Conservation (phyloP, 331 rosid species). For the Cydonia oblonga region DNA sequence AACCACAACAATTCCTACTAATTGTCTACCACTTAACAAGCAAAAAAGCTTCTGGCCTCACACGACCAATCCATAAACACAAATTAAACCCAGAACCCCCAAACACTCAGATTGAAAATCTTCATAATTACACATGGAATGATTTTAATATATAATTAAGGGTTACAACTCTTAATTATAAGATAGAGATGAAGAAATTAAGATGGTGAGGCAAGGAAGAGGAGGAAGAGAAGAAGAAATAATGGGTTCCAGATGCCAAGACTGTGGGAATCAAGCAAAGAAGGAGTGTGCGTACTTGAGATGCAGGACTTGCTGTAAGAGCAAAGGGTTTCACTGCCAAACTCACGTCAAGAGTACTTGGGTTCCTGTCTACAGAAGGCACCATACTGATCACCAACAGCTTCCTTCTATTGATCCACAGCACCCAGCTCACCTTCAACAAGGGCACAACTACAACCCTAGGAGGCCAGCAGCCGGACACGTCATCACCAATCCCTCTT, state of each 20-base stretch:
- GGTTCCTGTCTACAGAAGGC: conserved; percentile 40
- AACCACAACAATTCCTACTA: not conserved
- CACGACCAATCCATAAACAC: not conserved
- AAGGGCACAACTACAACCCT: conserved; percentile 7
- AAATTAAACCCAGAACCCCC: not conserved
- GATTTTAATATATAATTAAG: not conserved
- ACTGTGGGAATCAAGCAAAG: conserved; percentile 78
- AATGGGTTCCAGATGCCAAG: conserved; percentile 37
- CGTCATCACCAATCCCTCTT: not conserved
- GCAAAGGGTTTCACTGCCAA: conserved; percentile 50
- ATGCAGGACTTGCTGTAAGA: conserved; percentile 64
- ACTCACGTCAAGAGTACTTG: conserved; percentile 66
- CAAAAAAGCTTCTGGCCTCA: not conserved
- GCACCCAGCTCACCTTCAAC: not conserved
- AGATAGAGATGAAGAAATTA: not conserved
- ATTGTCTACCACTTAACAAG: not conserved
- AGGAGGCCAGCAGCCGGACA: conserved; percentile 13
- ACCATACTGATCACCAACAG: not conserved
- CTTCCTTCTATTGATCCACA: not conserved
- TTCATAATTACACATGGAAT: not conserved
- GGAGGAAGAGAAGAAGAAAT: not conserved
- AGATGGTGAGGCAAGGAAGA: conserved; percentile 11
- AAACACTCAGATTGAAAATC: not conserved
- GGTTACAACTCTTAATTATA: not conserved
- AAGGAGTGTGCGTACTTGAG: conserved; percentile 47